Evolutionary conservation across 352 stramenopile genomes (phyloP).

Genomic region (Plasmopara muralis): DNA sequence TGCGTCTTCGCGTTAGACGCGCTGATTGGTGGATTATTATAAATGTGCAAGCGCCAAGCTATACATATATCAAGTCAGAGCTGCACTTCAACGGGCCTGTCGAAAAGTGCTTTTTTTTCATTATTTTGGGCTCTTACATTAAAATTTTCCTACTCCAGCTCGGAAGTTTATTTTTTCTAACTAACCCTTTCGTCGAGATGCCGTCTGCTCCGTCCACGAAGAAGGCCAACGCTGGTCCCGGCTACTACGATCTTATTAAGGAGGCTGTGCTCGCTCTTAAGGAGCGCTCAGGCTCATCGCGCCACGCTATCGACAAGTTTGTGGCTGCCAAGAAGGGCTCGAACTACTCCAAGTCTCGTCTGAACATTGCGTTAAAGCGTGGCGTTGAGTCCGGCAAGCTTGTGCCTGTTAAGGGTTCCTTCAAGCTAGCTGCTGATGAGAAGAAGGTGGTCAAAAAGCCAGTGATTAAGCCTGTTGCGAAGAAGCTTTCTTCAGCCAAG

Average conservation of each 20-base stretch:
- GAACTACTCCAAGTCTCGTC: slow-evolving; percentile 67
- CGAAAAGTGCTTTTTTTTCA: slow-evolving; percentile 17
- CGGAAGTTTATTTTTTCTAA: slow-evolving; percentile 11
- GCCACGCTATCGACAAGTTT: slow-evolving; percentile 92
- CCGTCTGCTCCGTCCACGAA: slow-evolving; percentile 43
- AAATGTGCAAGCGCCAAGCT: neutral
- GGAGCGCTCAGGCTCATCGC: slow-evolving; percentile 87
- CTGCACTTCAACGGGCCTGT: slow-evolving; percentile 19
- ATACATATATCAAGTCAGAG: slow-evolving; percentile 22
- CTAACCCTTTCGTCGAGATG: slow-evolving; percentile 21
- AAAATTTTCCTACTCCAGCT: slow-evolving; percentile 30
- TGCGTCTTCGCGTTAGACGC: slow-evolving; percentile 25
- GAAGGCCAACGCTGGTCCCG: slow-evolving; percentile 54
- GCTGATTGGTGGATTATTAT: slow-evolving; percentile 36
- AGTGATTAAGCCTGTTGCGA: slow-evolving; percentile 17
- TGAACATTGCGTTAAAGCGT: slow-evolving; percentile 89
- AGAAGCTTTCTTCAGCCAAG: slow-evolving; percentile 26
- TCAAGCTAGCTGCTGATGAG: slow-evolving; percentile 89
- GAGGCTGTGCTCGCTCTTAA: slow-evolving; percentile 89
- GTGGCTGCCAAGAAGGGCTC: slow-evolving; percentile 82
- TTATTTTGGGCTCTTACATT: slow-evolving; percentile 23
- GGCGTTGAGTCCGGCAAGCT: slow-evolving; percentile 86
- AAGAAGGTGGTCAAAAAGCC: slow-evolving; percentile 81
- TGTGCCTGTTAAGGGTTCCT: slow-evolving; percentile 90
- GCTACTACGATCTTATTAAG: slow-evolving; percentile 91